Base-by-base conservation (phyloP, 2,329 filamentous ascomycete genomes). In the Colletotrichum tamarilloi region DNA sequence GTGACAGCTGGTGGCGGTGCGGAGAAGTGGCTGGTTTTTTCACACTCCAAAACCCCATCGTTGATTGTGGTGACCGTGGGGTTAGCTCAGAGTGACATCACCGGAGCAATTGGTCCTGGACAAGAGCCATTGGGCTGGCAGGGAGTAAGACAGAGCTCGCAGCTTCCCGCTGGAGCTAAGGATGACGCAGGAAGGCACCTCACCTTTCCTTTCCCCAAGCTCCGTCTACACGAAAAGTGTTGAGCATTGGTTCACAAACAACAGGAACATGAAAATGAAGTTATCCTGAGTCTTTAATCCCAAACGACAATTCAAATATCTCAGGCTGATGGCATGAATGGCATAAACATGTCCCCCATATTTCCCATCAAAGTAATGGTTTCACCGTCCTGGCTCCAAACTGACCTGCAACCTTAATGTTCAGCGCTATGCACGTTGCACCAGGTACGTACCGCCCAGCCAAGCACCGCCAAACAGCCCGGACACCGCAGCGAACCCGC, bases 81-180 rank as follows among this genome's bases (percentile, higher is more conserved):
- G 59, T 67, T 72, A 35, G 68, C 57, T 59, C 73, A 73, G 62
- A 57, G 75, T 76, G 75, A 76, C 75, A 75, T 76, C 75, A 76
- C 74, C 75, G 75, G 75, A 76, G 75, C 75, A 63, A 62, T 75
- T 71, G 71, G 63, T 76, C 75, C 75, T 75, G 22, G 53, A 16
- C 60, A 46, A 49, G 53, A 42, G 35, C 52, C 35, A 22, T 22
- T 22, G 28, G 24, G 49, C 58, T 42, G 57, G 28, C 32, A 56
- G 16, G 49, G 26, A 38, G 53, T n/a, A 38, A 42, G 66, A 9
- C 8, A 30, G 24, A 53, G 57, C 28, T 57, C 38, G 42, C 56
- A 60, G 46, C 65, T 68, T 68, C 42, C 65, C 46, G 46, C 57
- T 32, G 49, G 19, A 56, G 32, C 57, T 56, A 57, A 32, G 46